Conservation (phyloP, 2,329 filamentous ascomycete genomes). For the Verticillium albo-atrum region DNA sequence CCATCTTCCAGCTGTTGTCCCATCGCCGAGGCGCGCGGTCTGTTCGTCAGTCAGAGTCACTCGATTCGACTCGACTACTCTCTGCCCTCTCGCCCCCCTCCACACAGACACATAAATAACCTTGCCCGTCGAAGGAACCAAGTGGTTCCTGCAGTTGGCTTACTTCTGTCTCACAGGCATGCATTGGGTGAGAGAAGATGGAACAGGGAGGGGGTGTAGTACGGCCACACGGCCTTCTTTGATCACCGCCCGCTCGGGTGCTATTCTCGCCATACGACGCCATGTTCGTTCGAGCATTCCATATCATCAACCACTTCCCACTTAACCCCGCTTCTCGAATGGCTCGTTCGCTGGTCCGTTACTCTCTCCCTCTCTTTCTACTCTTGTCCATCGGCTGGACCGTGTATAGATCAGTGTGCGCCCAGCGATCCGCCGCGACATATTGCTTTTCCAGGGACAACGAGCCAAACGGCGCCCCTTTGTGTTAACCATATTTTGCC, state of each 20-base stretch:
- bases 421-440: neutral
- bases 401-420: conserved; percentile 8
- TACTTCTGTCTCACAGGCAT: conserved; percentile 7
- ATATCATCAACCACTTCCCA: no score
- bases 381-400: neutral
- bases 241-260: neutral
- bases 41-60: neutral
- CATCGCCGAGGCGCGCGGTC: neutral
- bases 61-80: neutral
- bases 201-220: neutral
- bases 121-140: neutral
- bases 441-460: conserved; percentile 13
- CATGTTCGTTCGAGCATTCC: no score
- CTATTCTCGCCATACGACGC: neutral
- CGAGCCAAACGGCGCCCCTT: conserved; percentile 10
- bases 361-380: no score
- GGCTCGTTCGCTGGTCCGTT: no score
- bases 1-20: neutral
- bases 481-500: neutral
- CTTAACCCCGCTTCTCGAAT: no score
- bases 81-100: neutral
- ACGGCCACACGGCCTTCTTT: neutral
- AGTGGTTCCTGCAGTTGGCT: conserved; percentile 14
- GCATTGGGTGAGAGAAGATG: neutral
- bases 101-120: neutral